phyloP scores from a whole-genome alignment of 495 filamentous ascomycete genomes.

The Penicillium ochrochloron region DNA sequence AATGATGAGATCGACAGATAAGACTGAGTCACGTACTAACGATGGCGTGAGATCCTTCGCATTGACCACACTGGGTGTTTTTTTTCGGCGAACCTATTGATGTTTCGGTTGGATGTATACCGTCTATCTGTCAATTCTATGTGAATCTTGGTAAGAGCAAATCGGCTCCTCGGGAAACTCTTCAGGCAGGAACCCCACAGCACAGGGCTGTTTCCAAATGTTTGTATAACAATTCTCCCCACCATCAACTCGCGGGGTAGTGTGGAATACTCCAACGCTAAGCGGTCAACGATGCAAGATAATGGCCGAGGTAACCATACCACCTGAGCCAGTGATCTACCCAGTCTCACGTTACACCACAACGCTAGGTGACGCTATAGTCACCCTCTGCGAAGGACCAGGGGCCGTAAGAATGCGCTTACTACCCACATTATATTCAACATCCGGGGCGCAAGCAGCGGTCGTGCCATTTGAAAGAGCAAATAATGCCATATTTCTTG shows the following conservation, averaged over 20 bases:
- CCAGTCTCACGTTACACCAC: not conserved
- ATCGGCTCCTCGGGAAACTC: no score
- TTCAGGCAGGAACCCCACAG: not conserved
- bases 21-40: not conserved
- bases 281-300: not conserved
- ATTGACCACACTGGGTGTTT: not conserved
- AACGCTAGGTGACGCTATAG: no score
- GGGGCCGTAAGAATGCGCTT: no score
- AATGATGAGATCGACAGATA: constrained; percentile 7
- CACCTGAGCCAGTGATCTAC: no score
- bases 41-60: not conserved
- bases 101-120: not conserved
- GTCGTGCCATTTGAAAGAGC: no score
- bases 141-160: not conserved
- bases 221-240: not conserved
- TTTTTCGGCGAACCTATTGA: not conserved
- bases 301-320: not conserved
- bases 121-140: not conserved
- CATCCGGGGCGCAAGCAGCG: no score
- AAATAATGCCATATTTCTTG: no score
- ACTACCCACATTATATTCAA: no score
- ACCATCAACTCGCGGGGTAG: not conserved
- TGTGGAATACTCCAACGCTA: not conserved
- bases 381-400: no score
- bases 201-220: not conserved